Evolutionary conservation across 306 rosid species (phyloP), one percentile per base, ranked within the genome.

Genomic region (Fagus sylvatica): DNA sequence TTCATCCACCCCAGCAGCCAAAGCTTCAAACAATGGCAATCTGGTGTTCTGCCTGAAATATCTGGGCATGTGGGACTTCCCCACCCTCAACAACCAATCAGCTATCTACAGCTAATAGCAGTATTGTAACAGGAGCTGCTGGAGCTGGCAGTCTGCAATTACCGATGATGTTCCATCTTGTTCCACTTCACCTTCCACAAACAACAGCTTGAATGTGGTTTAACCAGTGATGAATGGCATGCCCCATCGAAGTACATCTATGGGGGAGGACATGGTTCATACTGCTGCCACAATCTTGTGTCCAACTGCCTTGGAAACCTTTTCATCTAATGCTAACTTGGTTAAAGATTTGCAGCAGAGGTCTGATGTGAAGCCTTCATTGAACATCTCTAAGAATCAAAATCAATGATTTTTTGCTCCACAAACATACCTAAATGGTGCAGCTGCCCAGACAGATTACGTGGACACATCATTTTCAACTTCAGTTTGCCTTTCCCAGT

Each of bases 381-480:
- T 91, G 76, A 86, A 88, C 80, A 81, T 94, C 73, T 81, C 89
- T 36, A 82, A 85, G 85, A 94, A 48, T 85, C 98, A 85, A 80
- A 89, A 78, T 70, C 97, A 87, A 83, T 93, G 90, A 56, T 79
- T 76, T 76, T 85, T 92, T 43, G 56, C 80, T 7, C 87, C 84
- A 69, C 97, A 90, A 48, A 76, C 85, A 2, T 88, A 84, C 81
- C 83, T 88, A 65, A 92, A 75, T 43, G 75, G 85, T 62, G 76
- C 84, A 6, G 79, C 90, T 78, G 73, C 67, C 39, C 95, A 87
- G 60, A 84, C 96, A 28, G 98, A 95, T 83, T 95, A 85, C 91
- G 86, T 95, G 96, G 98, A 92, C 69, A 89, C 98, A 6, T 95
- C 98, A 32, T 95, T 98, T 80, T 95, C 97, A 13, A 88, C 97